Percentiles rank a stretch among this genome's conserved stretches.
These are phyloP conservation scores for Camellia lanceoleosa DNA, from an alignment of 148 eudicot species.

Conservation along the genomic window DNA sequence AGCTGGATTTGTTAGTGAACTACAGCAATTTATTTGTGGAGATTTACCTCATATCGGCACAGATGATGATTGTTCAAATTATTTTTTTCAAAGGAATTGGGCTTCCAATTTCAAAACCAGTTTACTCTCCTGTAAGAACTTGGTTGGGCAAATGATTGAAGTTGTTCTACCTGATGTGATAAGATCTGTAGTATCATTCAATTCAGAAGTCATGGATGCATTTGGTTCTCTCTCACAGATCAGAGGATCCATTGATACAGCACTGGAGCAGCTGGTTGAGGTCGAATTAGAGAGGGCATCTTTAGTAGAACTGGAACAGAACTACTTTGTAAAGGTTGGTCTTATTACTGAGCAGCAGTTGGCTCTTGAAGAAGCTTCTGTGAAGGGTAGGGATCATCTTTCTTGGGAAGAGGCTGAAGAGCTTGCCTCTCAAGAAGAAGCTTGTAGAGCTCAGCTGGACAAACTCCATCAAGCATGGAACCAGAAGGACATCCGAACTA, in stretches of 20 bases:
- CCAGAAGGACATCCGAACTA: conserved; percentile 65
- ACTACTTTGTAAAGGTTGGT: conserved; percentile 88
- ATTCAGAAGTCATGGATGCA: conserved; percentile 84
- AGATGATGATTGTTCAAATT: conserved; percentile 24
- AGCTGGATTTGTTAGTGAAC: conserved; percentile 59
- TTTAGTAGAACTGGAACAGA: conserved; percentile 72
- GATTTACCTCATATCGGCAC: conserved; percentile 26
- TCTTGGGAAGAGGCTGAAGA: conserved; percentile 99
- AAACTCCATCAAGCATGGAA: conserved; percentile 85
- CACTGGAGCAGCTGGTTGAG: conserved; percentile 83
- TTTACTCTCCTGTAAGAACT: conserved; percentile 59
- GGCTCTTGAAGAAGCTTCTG: conserved; percentile 95
- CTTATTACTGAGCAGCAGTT: conserved; percentile 80
- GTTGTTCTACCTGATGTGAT: conserved; percentile 66
- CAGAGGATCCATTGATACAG: conserved; percentile 75
- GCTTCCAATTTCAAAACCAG: conserved; percentile 61
- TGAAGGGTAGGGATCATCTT: conserved; percentile 89
- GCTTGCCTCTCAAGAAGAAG: conserved; percentile 98
- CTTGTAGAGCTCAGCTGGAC: conserved; percentile 83
- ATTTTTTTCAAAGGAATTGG: conserved; percentile 51
- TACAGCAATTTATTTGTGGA: conserved; percentile 37
- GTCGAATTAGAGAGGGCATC: conserved; percentile 75
- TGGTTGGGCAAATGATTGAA: conserved; percentile 59
- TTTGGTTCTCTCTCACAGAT: conserved; percentile 79
- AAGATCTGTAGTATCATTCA: conserved; percentile 52